Base-by-base conservation (phyloP, 2,329 filamentous ascomycete genomes). In the Fusarium brevicatenulatum region DNA sequence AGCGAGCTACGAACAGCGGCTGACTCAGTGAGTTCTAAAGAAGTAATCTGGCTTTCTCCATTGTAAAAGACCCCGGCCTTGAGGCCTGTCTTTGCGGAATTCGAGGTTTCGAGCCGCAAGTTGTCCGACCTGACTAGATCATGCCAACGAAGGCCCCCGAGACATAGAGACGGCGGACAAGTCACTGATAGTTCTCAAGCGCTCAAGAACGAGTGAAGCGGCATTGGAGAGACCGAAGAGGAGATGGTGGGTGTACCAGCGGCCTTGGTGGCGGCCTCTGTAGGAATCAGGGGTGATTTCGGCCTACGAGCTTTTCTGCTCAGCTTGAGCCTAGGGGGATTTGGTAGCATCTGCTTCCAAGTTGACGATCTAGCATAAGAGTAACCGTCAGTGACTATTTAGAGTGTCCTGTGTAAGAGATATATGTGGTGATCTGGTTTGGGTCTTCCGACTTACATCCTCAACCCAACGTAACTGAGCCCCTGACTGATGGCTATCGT, bases 321-420 rank as follows among this genome's bases (percentile, higher is more conserved):
- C 44, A 16, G 19, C 25, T n/a, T 5, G 4, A 47, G 12, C 5
- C 4, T 19, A 18, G 4, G 30, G 1, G 21, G 1, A 7, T 13
- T 34, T 3, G 30, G 21, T 18, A 9, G 2, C 16, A 2, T 34
- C 30, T 19, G 11, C 11, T 4, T 28, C 9, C 19, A 7, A 42
- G 9, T 9, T 13, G 28, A 2, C 5, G 8, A 4, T 16, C 15
- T 43, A 2, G 4, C 11, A 37, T 11, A 15, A n/a, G 1, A 18
- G 11, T 18, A 21, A 37, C 19, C 25, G 32, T 44, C 16, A 61
- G 23, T 5, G n/a, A 37, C 18, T n/a, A 16, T 34, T 19, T 23
- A 11, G 3, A 11, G 21, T 7, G 16, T 19, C 23, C 15, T 9
- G 10, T 23, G 12, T 50, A 50, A 19, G 47, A 34, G 47, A 11